Evolutionary conservation across 805 yeast species (phyloP), one percentile per base, ranked within the genome.

Genomic region (Yarrowia sp.): DNA sequence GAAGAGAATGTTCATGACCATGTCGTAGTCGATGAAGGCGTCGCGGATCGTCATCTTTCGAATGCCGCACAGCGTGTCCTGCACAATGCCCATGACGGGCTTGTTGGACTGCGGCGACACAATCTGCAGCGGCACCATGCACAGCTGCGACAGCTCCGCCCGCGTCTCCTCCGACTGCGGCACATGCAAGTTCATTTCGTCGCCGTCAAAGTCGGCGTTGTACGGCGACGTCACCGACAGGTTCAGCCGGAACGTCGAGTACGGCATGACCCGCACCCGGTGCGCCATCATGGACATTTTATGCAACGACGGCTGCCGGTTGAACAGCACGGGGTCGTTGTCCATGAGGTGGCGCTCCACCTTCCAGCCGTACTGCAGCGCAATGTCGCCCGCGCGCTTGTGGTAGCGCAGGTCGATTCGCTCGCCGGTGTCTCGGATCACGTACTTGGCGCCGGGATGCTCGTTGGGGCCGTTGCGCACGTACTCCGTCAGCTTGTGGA

Each of bases 231-330:
- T 94, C 47, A 94, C 99, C 24, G 98, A 94, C 73, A 94, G 80
- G 72, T 94, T 94, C 78, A 94, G 81, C 78, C 99, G 84, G 81
- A 94, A 94, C 0, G 99, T 94, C 6, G 98, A 92, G 73, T 91
- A 94, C 12, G 99, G 99, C 97, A 94, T 91, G 49, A 94, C 99
- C 73, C 89, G 91, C 35, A 94, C 99, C 77, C 97, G 84, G 74
- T 94, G 99, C 16, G 97, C 96, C 98, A 94, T 94, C 99, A 94
- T 94, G 62, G 98, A 93, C 98, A 94, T 94, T 76, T 96, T 94
- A 79, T 94, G 99, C 75, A 94, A 81, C 47, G 99, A 94, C 55
- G 99, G 99, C 79, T 94, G 99, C 81, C 99, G 96, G 75, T 94
- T 94, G 81, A 94, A 94, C 70, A 94, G 81, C 32, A 94, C 99